Percentiles rank a stretch among this genome's conserved stretches.
Conservation (phyloP, 345 rosid genomes). For the Ceriops tagal region DNA sequence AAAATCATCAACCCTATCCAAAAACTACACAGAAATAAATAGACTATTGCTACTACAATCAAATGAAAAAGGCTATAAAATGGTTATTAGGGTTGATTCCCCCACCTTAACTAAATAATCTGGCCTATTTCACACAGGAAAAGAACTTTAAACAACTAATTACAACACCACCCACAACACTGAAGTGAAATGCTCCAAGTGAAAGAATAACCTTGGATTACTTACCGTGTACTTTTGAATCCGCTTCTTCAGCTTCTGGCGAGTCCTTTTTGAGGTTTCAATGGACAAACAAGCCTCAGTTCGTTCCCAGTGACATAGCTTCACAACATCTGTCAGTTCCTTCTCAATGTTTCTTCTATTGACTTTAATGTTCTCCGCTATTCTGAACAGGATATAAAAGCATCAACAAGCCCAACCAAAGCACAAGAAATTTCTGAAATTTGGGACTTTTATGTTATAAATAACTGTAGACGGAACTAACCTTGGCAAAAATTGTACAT, state of each 20-base stretch:
- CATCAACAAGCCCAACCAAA: constrained; percentile 16
- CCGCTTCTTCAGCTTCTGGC: constrained; percentile 76
- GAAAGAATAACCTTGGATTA: constrained; percentile 5
- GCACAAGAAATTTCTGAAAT: constrained; percentile 8
- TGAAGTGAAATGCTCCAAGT: not conserved
- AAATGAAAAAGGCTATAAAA: no score
- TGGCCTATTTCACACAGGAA: no score
- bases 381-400: constrained; percentile 37
- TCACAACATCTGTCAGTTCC: constrained; percentile 63
- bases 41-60: no score
- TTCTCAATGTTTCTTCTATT: constrained; percentile 52
- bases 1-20: no score
- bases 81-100: no score
- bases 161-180: not conserved
- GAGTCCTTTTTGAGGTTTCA: constrained; percentile 55
- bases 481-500: constrained; percentile 81
- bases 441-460: constrained; percentile 1
- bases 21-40: no score
- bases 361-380: constrained; percentile 54
- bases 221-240: constrained; percentile 75
- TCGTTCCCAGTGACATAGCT: constrained; percentile 76
- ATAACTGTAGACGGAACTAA: constrained; percentile 32
- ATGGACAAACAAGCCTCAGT: constrained; percentile 45
- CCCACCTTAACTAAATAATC: no score
- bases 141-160: not conserved